Conservation (phyloP, 192 early-diverging fungal species). For the Geranomyces variabilis region DNA sequence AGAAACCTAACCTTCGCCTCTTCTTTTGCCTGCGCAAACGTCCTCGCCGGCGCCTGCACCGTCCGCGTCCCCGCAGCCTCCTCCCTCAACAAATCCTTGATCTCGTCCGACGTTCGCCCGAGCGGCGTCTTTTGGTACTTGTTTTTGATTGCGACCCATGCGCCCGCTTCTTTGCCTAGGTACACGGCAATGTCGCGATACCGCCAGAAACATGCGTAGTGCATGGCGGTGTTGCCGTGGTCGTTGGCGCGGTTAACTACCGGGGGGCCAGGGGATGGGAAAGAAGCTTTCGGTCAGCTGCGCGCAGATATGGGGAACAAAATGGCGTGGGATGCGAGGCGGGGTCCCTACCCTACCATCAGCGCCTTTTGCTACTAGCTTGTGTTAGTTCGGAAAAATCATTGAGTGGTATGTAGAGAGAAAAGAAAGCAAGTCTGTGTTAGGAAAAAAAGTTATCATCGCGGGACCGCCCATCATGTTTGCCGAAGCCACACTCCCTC, state of each 20-base stretch:
- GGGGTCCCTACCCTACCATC: slow-evolving; percentile 13
- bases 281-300: neutral
- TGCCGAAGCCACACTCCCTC: neutral
- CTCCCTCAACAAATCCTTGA: slow-evolving; percentile 25
- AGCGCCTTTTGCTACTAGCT: slow-evolving; percentile 26
- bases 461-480: neutral
- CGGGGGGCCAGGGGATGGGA: neutral
- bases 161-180: slow-evolving; percentile 31
- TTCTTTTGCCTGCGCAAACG: slow-evolving; percentile 36
- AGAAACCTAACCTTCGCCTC: slow-evolving; percentile 42
- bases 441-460: neutral
- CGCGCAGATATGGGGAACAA: neutral
- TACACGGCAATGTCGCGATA: slow-evolving; percentile 38
- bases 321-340: neutral
- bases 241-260: slow-evolving; percentile 60
- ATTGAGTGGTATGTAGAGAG: no score
- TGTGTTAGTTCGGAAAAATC: no score
- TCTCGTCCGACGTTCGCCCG: slow-evolving; percentile 39
- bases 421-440: neutral
- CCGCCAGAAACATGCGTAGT: slow-evolving; percentile 60
- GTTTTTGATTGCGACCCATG: slow-evolving; percentile 44
- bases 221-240: slow-evolving; percentile 63
- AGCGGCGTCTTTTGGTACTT: slow-evolving; percentile 47
- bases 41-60: slow-evolving; percentile 24
- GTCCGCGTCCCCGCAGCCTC: slow-evolving; percentile 16